phyloP scores from a whole-genome alignment of 352 stramenopile genomes.

The Phytophthora palmivora region DNA sequence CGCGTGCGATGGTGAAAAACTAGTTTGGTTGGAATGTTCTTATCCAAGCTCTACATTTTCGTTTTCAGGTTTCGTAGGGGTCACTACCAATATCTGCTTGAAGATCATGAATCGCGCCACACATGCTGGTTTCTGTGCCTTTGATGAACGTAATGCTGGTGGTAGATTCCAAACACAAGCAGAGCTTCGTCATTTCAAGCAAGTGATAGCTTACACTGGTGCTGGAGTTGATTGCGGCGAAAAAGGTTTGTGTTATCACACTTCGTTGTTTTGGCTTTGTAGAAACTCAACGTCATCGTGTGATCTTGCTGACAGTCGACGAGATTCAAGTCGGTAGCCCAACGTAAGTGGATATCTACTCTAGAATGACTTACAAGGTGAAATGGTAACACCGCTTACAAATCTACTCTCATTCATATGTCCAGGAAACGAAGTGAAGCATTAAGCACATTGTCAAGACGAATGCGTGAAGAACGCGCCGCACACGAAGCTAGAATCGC shows the following conservation, averaged over 20 bases:
- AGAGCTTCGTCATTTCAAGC: slow-evolving; percentile 81
- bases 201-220: slow-evolving; percentile 61
- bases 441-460: slow-evolving; percentile 62
- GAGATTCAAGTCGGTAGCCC: slow-evolving; percentile 51
- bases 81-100: slow-evolving; percentile 8
- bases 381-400: background rate
- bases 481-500: slow-evolving; percentile 69
- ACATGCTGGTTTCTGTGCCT: slow-evolving; percentile 73
- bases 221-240: slow-evolving; percentile 62
- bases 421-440: slow-evolving; percentile 56
- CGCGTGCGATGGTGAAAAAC: slow-evolving; percentile 23
- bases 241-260: slow-evolving; percentile 41
- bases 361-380: background rate
- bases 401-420: background rate
- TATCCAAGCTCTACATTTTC: slow-evolving; percentile 15
- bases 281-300: background rate
- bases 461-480: slow-evolving; percentile 62
- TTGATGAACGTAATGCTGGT: slow-evolving; percentile 81
- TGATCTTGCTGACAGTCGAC: slow-evolving; percentile 30
- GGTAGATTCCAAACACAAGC: slow-evolving; percentile 78
- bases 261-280: background rate
- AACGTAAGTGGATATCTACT: slow-evolving; percentile 36
- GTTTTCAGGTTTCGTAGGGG: background rate
- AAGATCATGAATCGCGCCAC: slow-evolving; percentile 61
- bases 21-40: slow-evolving; percentile 16